phyloP scores from a whole-genome alignment of 805 yeast species.

The Peterozyma xylosa region DNA sequence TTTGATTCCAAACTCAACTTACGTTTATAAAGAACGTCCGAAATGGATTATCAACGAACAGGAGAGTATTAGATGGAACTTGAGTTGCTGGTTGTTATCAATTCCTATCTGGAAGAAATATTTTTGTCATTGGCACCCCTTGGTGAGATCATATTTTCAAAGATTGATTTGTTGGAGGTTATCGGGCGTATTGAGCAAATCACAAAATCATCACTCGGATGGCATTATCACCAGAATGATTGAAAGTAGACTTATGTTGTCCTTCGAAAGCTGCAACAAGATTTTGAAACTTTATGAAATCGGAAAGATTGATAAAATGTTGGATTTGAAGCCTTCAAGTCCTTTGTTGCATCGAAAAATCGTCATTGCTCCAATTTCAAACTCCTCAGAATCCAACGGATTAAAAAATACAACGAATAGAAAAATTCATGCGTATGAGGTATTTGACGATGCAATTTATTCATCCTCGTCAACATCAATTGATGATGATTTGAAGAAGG shows the following conservation, averaged over 20 bases:
- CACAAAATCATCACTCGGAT: conserved; percentile 3
- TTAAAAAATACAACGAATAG: conserved; percentile 25
- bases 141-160: conserved; percentile 62
- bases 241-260: conserved; percentile 22
- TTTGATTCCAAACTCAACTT: conserved; percentile 33
- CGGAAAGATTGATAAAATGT: conserved; percentile 8
- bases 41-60: conserved; percentile 32
- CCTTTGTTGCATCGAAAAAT: conserved; percentile 44
- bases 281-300: conserved; percentile 6
- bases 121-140: conserved; percentile 75
- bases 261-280: conserved; percentile 16
- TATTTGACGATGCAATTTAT: conserved; percentile 61
- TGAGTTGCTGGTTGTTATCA: conserved; percentile 48
- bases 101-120: conserved; percentile 42
- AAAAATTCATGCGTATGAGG: conserved; percentile 53
- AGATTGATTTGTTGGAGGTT: conserved; percentile 62
- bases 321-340: conserved; percentile 16
- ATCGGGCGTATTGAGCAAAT: conserved; percentile 25
- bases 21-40: conserved; percentile 5
- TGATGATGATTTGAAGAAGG: not conserved
- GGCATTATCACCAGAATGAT: conserved; percentile 13
- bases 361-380: conserved; percentile 29
- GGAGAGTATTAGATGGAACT: conserved; percentile 38
- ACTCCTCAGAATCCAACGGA: conserved; percentile 12
- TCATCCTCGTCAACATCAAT: conserved; percentile 13